These are phyloP conservation scores for Boletus smithii DNA, from an alignment of 1,284 basidiomycete genomes.

Conservation along the genomic window DNA sequence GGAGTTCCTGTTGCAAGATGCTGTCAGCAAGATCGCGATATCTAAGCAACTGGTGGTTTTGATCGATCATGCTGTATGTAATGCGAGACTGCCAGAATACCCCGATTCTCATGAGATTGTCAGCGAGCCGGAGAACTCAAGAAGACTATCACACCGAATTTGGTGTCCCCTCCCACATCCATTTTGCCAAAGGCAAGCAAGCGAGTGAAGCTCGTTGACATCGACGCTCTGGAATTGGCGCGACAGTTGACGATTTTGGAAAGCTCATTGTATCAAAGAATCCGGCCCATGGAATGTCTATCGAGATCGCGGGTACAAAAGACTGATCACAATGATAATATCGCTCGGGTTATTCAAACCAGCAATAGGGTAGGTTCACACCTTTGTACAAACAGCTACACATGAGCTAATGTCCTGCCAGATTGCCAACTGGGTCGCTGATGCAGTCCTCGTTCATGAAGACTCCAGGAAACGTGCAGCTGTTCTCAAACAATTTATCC, in stretches of 20 bases:
- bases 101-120: slow-evolving; percentile 20
- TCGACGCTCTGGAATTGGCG: slow-evolving; percentile 89
- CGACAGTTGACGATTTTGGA: slow-evolving; percentile 95
- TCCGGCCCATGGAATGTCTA: slow-evolving; percentile 90
- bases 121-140: slow-evolving; percentile 57
- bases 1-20: slow-evolving; percentile 69
- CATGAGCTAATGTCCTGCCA: slow-evolving; percentile 28
- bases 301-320: slow-evolving; percentile 74
- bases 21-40: slow-evolving; percentile 60
- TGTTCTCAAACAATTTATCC: slow-evolving; percentile 89
- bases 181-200: slow-evolving; percentile 73
- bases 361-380: slow-evolving; percentile 74
- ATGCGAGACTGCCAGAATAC: slow-evolving; percentile 7
- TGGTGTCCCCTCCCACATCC: slow-evolving; percentile 65
- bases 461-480: slow-evolving; percentile 83
- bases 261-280: slow-evolving; percentile 82
- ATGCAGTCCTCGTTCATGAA: slow-evolving; percentile 80
- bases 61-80: slow-evolving; percentile 74
- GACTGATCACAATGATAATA: slow-evolving; percentile 74
- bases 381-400: background rate
- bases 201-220: slow-evolving; percentile 82
- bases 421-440: slow-evolving; percentile 95
- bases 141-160: slow-evolving; percentile 48
- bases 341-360: slow-evolving; percentile 87
- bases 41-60: slow-evolving; percentile 70